Base-by-base conservation (phyloP, 805 yeast genomes). In the Zygosaccharomyces bailii region DNA sequence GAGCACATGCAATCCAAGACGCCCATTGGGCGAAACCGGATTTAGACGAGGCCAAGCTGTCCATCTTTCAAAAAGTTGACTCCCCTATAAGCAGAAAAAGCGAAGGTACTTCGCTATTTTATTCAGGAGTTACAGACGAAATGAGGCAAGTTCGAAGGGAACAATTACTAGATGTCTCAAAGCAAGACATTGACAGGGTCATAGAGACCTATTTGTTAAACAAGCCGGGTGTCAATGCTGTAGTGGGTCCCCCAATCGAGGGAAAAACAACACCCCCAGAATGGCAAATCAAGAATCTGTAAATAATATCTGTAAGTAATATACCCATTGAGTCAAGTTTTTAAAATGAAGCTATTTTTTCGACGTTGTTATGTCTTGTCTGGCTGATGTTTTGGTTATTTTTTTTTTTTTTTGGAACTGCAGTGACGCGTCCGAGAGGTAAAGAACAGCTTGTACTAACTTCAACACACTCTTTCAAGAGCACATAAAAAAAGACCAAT, bases 11-110 rank as follows among this genome's bases (percentile, higher is more conserved):
- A 1, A 46, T 71, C 14, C 65, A 67, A 4, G 64, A 68, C n/a
- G 48, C 55, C 2, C 62, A 66, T 20, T 83, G 88, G 85, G 70
- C 73, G 9, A 73, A 71, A 0, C 66, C 69, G 10, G 96, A 87
- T 52, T 68, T 93, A 39, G 86, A 86, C 51, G 96, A 89, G 57
- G 96, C 98, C 24, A 89, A 91, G 61, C 69, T 93, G 55, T 79
- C 95, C 8, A 79, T 93, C 27, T 93, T 93, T 78, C 99, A 93
- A 67, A 78, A 83, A 45, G 69, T 93, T 11, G 99, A 93, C 68
- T 86, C 96, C 1, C 99, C 99, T 9, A 73, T 78, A 34, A 83
- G 90, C 59, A 82, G 88, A 11, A 76, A 85, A 38, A 74, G 78
- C 27, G 96, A 93, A 64, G 96, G 96, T 9, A 70, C 78, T 53